Percentiles rank a stretch among this genome's conserved stretches.
phyloP scores from a whole-genome alignment of 2,329 filamentous ascomycete species.

The Ceratocystiopsis minuta region DNA sequence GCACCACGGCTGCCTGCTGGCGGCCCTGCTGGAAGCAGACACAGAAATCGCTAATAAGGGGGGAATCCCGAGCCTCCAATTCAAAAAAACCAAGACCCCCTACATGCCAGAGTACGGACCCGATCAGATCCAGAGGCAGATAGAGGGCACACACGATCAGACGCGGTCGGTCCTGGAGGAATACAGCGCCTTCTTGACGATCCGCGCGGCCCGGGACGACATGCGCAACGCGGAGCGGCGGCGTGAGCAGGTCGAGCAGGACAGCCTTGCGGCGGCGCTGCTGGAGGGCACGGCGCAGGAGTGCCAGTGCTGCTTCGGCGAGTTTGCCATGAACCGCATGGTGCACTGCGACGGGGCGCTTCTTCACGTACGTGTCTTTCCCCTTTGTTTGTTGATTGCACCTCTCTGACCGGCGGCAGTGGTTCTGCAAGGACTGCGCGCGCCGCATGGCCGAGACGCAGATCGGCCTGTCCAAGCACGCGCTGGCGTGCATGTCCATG shows the following conservation, averaged over 20 bases:
- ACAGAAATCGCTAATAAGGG: slow-evolving; percentile 10
- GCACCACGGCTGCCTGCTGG: slow-evolving; percentile 16
- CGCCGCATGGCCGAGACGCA: slow-evolving; percentile 46
- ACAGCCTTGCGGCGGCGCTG: slow-evolving; percentile 24
- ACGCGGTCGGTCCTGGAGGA: slow-evolving; percentile 18
- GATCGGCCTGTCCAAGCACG: slow-evolving; percentile 51
- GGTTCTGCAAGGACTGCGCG: slow-evolving; percentile 54
- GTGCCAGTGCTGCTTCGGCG: slow-evolving; percentile 56
- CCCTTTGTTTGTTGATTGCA: background rate
- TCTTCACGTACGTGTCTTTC: slow-evolving; percentile 25
- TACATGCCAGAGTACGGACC: too few species aligned
- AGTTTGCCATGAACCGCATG: slow-evolving; percentile 48
- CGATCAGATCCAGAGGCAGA: too few species aligned
- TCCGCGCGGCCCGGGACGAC: too few species aligned
- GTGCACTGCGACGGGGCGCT: slow-evolving; percentile 43
- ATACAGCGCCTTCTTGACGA: slow-evolving; percentile 18
- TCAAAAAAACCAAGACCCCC: slow-evolving; percentile 16
- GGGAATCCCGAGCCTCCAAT: slow-evolving; percentile 9
- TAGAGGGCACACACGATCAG: too few species aligned
- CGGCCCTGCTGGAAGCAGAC: slow-evolving; percentile 19
- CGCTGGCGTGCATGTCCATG: slow-evolving; percentile 52
- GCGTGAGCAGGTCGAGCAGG: slow-evolving; percentile 16
- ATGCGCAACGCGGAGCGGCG: slow-evolving; percentile 13
- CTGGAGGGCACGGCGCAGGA: slow-evolving; percentile 38
- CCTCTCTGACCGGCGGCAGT: too few species aligned